Conservation (phyloP, 1,284 basidiomycete species). For the Limonomyces culmigenus region DNA sequence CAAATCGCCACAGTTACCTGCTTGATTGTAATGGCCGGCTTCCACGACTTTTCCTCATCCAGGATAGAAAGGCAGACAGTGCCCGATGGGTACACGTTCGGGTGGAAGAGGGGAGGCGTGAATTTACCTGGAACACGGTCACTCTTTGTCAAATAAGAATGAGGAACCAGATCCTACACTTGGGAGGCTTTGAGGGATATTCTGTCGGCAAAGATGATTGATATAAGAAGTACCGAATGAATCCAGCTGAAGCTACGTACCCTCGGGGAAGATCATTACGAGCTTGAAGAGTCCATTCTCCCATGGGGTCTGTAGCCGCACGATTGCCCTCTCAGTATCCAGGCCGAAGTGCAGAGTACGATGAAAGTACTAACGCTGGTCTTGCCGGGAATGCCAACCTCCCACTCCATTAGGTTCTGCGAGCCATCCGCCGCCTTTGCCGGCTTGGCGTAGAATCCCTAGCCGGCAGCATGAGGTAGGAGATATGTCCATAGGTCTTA, state of each 20-base stretch:
- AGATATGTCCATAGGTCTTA: neutral
- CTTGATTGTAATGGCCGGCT: constrained; percentile 97
- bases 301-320: constrained; percentile 71
- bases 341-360: constrained; percentile 7
- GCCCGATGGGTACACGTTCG: constrained; percentile 97
- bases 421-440: constrained; percentile 81
- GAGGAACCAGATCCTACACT: constrained; percentile 38
- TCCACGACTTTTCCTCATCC: constrained; percentile 99
- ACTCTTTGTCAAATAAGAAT: neutral
- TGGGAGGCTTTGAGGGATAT: constrained; percentile 91
- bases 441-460: constrained; percentile 97
- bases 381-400: constrained; percentile 91
- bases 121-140: constrained; percentile 69
- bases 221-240: no score
- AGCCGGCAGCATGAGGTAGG: constrained; percentile 6
- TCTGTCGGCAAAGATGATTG: constrained; percentile 29
- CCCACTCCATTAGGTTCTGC: constrained; percentile 96
- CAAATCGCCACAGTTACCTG: constrained; percentile 59
- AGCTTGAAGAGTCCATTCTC: constrained; percentile 92
- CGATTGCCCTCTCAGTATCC: no score
- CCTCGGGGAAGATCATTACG: constrained; percentile 88
- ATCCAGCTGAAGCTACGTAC: no score
- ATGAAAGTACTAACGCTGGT: constrained; percentile 37
- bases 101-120: constrained; percentile 89
- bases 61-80: constrained; percentile 97